Conservation (phyloP, 805 yeast species). For the Kluyveromyces wickerhamii region DNA sequence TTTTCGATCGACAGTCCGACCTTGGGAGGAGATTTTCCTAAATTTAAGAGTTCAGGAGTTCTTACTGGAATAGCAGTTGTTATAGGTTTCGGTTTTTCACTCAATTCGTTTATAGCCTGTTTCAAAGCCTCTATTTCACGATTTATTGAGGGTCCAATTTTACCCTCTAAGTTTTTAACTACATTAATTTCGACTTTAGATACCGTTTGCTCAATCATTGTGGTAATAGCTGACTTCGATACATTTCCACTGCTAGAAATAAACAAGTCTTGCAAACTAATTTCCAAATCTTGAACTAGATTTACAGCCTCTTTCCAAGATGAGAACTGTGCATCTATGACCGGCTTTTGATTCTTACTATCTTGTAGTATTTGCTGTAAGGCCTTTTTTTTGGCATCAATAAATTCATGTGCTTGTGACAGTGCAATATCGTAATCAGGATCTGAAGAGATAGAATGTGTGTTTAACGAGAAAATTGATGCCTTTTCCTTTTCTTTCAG, state of each 20-base stretch:
- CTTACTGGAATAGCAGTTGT: background rate
- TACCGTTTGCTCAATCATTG: constrained; percentile 1
- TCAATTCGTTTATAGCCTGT: constrained; percentile 18
- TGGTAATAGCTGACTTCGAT: background rate
- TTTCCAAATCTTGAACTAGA: constrained; percentile 17
- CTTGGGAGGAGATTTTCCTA: constrained; percentile 26
- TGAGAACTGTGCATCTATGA: constrained; percentile 11
- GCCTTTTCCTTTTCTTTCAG: background rate
- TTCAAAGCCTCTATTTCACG: constrained; percentile 18
- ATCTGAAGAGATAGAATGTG: background rate
- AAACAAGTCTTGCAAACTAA: constrained; percentile 8
- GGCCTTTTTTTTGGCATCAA: constrained; percentile 18
- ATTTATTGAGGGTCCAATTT: background rate
- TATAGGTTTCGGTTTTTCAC: background rate
- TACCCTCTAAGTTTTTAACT: background rate
- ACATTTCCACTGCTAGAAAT: background rate
- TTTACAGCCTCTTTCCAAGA: constrained; percentile 21
- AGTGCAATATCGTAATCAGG: constrained; percentile 12
- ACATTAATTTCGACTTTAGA: background rate
- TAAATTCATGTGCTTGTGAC: constrained; percentile 17
- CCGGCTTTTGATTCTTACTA: constrained; percentile 18
- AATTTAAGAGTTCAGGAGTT: constrained; percentile 12
- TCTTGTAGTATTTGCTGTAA: constrained; percentile 18
- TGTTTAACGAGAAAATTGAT: background rate
- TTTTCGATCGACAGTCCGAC: constrained; percentile 14